Evolutionary conservation across 169 alveolate species (phyloP).

Genomic region (Plasmodium vivax): DNA sequence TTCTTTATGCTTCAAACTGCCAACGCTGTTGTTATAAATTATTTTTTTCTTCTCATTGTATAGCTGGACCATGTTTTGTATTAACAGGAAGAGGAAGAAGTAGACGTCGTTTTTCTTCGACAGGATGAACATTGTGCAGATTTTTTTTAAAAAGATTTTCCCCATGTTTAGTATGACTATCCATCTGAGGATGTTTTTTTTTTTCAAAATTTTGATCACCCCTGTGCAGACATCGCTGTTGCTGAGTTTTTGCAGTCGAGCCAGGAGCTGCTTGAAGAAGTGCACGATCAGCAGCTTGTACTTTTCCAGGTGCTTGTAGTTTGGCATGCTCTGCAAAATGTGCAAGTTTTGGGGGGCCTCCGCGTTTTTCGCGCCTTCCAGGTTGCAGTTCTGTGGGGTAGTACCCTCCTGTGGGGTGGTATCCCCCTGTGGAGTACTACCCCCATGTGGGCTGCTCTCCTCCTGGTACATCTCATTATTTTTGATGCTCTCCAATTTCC

Average conservation of each 20-base stretch:
- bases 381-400: background rate
- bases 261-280: background rate
- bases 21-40: slow-evolving; percentile 14
- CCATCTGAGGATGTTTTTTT: slow-evolving; percentile 58
- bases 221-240: slow-evolving; percentile 18
- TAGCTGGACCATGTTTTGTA: slow-evolving; percentile 45
- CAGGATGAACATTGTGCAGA: slow-evolving; percentile 4
- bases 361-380: background rate
- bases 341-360: background rate
- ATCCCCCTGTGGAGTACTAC: too few relatives aligned
- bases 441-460: background rate
- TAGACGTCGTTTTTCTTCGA: slow-evolving; percentile 51
- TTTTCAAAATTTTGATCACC: slow-evolving; percentile 41
- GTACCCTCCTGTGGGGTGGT: too few relatives aligned
- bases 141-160: slow-evolving; percentile 32
- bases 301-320: slow-evolving; percentile 5
- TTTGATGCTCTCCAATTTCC: slow-evolving; percentile 23
- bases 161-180: slow-evolving; percentile 15
- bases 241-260: background rate
- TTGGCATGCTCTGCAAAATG: slow-evolving; percentile 11
- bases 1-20: background rate
- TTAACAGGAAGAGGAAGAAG: slow-evolving; percentile 40
- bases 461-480: slow-evolving; percentile 13
- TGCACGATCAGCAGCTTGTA: slow-evolving; percentile 5
- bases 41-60: slow-evolving; percentile 58